Conservation (phyloP, 2,329 filamentous ascomycete genomes). For the Aspergillus ibericus region DNA sequence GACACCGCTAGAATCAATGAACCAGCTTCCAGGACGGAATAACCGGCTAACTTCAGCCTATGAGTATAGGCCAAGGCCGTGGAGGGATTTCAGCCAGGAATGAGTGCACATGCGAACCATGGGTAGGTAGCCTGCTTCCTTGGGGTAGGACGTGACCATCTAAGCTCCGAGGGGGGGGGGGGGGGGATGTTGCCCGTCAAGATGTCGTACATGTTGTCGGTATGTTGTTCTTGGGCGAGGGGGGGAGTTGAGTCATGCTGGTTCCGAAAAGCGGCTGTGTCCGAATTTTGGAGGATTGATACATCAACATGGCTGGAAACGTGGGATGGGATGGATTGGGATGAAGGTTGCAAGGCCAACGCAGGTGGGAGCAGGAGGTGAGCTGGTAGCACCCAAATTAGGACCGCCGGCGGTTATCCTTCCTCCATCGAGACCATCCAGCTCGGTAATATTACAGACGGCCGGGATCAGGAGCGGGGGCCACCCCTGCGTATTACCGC, state of each 20-base stretch:
- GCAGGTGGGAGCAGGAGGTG: not conserved
- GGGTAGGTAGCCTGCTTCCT: not conserved
- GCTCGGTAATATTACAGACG: not conserved
- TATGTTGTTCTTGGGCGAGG: not conserved
- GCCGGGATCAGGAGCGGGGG: not conserved
- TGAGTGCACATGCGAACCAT: not conserved
- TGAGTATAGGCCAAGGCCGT: not conserved
- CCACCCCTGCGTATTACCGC: not conserved
- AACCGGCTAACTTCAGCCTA: not conserved
- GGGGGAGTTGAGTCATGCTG: not conserved
- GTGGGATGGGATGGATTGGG: slow-evolving; percentile 2
- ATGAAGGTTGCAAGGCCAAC: slow-evolving; percentile 13
- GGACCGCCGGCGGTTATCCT: no score
- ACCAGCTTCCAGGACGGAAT: not conserved
- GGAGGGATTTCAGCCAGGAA: not conserved
- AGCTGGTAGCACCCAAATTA: no score
- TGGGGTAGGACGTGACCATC: not conserved
- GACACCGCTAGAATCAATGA: slow-evolving; percentile 2
- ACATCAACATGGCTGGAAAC: not conserved
- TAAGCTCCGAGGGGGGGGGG: not conserved
- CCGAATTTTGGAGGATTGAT: not conserved
- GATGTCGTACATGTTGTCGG: not conserved
- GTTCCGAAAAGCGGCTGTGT: not conserved
- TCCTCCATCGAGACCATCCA: not conserved
- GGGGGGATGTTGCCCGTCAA: not conserved